Evolutionary conservation across 495 filamentous ascomycete genomes (phyloP).

Genomic region (Talaromyces nanjingensis): DNA sequence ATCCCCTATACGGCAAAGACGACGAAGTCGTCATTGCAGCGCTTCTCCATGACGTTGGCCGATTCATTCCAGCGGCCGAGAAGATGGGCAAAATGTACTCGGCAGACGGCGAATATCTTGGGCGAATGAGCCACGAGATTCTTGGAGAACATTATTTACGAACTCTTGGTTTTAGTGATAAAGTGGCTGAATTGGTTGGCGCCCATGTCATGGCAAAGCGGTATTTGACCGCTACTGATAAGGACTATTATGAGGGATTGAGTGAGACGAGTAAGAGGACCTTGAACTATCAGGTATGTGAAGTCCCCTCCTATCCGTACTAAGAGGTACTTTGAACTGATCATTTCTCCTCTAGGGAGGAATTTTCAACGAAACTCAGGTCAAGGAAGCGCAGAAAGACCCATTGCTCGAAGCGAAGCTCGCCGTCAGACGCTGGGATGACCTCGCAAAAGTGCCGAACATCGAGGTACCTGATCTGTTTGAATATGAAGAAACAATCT

Average conservation of each 20-base stretch:
- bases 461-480: conserved; percentile 18
- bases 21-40: conserved; percentile 30
- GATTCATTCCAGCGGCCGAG: conserved; percentile 28
- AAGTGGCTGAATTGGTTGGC: conserved; percentile 29
- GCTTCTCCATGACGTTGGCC: conserved; percentile 35
- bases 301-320: not conserved
- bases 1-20: conserved; percentile 17
- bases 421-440: conserved; percentile 31
- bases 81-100: conserved; percentile 20
- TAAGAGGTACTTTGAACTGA: not conserved
- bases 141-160: conserved; percentile 32
- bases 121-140: conserved; percentile 30
- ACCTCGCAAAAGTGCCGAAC: conserved; percentile 27
- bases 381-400: conserved; percentile 22
- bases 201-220: conserved; percentile 37
- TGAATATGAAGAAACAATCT: conserved; percentile 18
- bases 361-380: conserved; percentile 23
- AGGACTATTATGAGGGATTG: conserved; percentile 26
- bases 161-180: conserved; percentile 30
- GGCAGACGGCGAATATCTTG: conserved; percentile 22
- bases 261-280: conserved; percentile 33
- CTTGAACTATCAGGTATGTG: conserved; percentile 26
- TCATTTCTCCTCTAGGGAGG: conserved; percentile 18
- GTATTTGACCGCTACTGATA: conserved; percentile 33
- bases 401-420: conserved; percentile 27